Base-by-base conservation (phyloP, 805 yeast genomes). In the Torulaspora maleeae region DNA sequence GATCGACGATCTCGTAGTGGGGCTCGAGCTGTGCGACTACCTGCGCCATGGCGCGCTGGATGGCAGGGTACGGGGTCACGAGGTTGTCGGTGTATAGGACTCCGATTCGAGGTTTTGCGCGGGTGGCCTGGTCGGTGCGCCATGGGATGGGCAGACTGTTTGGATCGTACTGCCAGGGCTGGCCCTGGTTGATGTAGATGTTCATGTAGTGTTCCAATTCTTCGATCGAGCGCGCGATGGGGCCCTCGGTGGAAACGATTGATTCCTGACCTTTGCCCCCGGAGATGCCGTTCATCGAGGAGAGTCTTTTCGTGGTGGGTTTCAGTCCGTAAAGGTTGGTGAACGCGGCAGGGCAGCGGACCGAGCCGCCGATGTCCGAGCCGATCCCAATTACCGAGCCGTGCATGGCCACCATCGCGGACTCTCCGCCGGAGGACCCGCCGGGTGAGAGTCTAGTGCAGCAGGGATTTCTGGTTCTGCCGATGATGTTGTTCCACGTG, bases 371-470 rank as follows among this genome's bases (percentile, higher is more conserved):
- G 50, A 82, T 82, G 58, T 82, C 88, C 22, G 84, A 76, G 34
- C 87, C 87, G 35, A 79, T 69, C 15, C 84, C 90, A 35, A 82
- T 51, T 1, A 79, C 75, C 15, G 85, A 77, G 5, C 79, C 86
- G 43, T 73, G 76, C 60, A 77, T 72, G 2, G 76, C 78, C 42
- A 80, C 76, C 49, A 78, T 60, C 0, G 84, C 79, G 51, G 86
- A 85, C 61, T 82, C 88, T 49, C 88, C 88, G 32, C 84, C 82
- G 3, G 85, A 78, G 1, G 84, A 78, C n/a, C 88, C 88, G 51
- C 88, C 87, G 2, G 83, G 73, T 15, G 83, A 75, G 47, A 80
- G 68, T 20, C 72, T 64, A 30, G 80, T 68, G 53, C 82, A 82
- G 63, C 69, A 65, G 1, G 85, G 77, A 58, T 82, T 82, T 58